Percentiles rank a stretch among this genome's conserved stretches.
phyloP scores from a whole-genome alignment of 306 rosid species.

The Citrullus mucosospermus region DNA sequence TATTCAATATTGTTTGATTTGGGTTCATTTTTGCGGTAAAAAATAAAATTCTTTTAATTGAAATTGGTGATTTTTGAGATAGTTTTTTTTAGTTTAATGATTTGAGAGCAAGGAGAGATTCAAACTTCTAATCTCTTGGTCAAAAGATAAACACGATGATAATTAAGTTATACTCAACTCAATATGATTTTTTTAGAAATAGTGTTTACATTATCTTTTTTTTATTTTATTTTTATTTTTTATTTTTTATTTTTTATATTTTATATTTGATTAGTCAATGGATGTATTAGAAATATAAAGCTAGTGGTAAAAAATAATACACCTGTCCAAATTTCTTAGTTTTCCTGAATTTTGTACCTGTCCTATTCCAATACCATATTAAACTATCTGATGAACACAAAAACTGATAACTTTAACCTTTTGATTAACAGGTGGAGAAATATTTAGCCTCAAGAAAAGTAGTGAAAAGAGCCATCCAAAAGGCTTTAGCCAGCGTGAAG shows the following conservation, averaged over 20 bases:
- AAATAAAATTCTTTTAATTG: background rate
- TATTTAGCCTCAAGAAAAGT: conserved; percentile 12
- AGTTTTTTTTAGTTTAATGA: no score
- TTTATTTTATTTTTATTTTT: no score
- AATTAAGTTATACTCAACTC: no score
- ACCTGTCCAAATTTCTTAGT: no score
- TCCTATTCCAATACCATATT: background rate
- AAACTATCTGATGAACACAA: background rate
- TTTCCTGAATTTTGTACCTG: no score
- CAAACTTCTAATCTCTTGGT: background rate
- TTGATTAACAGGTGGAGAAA: background rate
- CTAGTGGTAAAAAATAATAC: background rate
- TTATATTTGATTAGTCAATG: no score
- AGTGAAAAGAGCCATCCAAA: conserved; percentile 13
- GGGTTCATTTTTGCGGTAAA: background rate
- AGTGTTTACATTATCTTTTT: no score
- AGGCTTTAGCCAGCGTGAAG: conserved; percentile 8
- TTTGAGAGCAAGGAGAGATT: background rate
- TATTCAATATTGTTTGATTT: background rate
- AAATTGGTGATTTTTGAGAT: background rate
- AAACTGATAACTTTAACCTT: background rate
- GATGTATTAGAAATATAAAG: no score
- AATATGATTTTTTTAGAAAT: no score
- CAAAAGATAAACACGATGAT: no score
- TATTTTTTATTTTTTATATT: no score